Base-by-base conservation (phyloP, 805 yeast species). In the Barnettozyma sp. region DNA sequence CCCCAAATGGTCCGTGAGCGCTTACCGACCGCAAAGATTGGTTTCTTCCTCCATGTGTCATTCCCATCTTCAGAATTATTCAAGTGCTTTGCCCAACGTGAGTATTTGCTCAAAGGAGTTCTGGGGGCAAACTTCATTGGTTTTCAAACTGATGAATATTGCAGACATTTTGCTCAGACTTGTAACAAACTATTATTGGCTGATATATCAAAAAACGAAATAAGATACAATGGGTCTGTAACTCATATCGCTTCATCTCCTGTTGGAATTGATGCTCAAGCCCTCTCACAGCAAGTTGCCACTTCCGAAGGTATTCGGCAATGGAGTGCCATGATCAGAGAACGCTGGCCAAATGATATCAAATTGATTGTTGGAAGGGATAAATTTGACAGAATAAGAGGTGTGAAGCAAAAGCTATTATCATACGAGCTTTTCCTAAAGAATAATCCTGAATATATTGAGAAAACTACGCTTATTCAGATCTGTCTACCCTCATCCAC, bases 51-150 rank as follows among this genome's bases (percentile, higher is more conserved):
- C 39, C 98, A 92, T 52, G 84, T 90, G 11, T 82, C 97, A 2
- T 90, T 90, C 64, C 98, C 98, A 7, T 83, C 95, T 4, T 78
- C 90, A 39, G 98, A 90, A 57, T 95, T 90, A 3, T 92, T 88
- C 61, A 70, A 97, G 45, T 88, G 97, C 50, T 71, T 90, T 42
- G 95, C 97, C 1, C 92, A 86, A 50, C 71, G 98, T 49, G 77
- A 75, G 33, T 72, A 71, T 10, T 67, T 92, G 11, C 63, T 92
- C 12, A 68, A 72, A 41, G 98, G 98, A 15, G 68, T 90, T 62
- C 63, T 92, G 21, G 97, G 95, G 10, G 87, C 97, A 2, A 86
- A 85, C 53, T 75, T 82, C 39, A 72, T 92, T 30, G 78, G 88
- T 3, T 88, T 92, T 64, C 98, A 92, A 58, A 88, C 90, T 9